Base-by-base conservation (phyloP, 495 filamentous ascomycete genomes). In the Immersiella caudata region DNA sequence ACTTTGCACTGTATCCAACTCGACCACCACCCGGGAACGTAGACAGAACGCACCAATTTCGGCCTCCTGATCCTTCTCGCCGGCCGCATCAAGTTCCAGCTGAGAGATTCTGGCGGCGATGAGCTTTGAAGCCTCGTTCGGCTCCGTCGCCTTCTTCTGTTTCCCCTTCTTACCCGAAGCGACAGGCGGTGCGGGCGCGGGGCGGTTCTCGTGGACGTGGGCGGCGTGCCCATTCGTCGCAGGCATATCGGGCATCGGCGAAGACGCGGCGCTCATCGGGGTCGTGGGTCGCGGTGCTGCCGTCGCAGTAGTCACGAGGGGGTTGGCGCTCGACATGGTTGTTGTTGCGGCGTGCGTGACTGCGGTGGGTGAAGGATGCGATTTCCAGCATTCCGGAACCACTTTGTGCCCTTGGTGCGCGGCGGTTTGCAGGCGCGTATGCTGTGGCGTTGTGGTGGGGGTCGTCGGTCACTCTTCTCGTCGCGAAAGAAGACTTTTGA, bases 91-190 rank as follows among this genome's bases (percentile, higher is more conserved):
- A 46, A 90, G 89, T 78, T 99, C 95, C 69, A 99, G 80, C 82
- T 98, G 96, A 25, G 93, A 94, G 70, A 99, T 97, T 78, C 94
- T 93, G 29, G 93, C 92, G 27, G 92, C 90, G 58, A 99, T 85
- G 64, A 96, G 85, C 80, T 97, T 97, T 49, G 90, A 91, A 12
- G 92, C 91, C 72, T 97, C 93, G 70, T 85, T 90, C 49, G 91
- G 89, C 76, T 97, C 93, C 33, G 90, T 79, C 29, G 85, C 76
- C 78, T 92, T 92, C 81, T 86, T 85, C 62, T 76, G 75, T 70
- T 93, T 90, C 68, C 86, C 85, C 83, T 92, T 91, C 86, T 93
- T 91, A 29, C 68, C 64, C 7, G 68, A 29, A 70, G 68, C 68
- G 73, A 79, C 67, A 73, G 79, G 76, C 25, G 81, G 79, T 11